These are phyloP conservation scores for Forsythia viridissima DNA, from an alignment of 257 asterid species.

Conservation along the genomic window DNA sequence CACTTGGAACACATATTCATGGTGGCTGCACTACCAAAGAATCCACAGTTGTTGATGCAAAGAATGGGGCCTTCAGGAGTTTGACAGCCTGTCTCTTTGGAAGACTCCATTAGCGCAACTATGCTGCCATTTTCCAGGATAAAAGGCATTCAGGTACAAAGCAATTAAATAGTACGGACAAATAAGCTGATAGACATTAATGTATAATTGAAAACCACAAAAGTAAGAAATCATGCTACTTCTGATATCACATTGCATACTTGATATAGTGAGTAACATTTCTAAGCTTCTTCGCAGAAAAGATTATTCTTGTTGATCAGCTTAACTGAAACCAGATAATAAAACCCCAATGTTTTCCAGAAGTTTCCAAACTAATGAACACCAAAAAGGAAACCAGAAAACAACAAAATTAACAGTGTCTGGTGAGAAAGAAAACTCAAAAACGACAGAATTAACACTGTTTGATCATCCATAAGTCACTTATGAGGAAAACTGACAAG, in stretches of 20 bases:
- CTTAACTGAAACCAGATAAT: too few relatives aligned
- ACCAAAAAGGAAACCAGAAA: too few relatives aligned
- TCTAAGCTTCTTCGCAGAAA: neutral
- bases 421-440: neutral
- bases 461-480: neutral
- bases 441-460: neutral
- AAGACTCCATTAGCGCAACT: constrained; percentile 45
- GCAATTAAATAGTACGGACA: neutral
- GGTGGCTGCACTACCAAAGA: constrained; percentile 62
- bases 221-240: neutral
- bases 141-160: neutral
- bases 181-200: neutral
- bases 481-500: neutral
- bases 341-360: too few relatives aligned
- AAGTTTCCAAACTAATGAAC: too few relatives aligned
- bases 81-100: constrained; percentile 61
- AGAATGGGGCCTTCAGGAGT: constrained; percentile 62
- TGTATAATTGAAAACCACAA: neutral
- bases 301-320: neutral
- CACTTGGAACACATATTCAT: constrained; percentile 70
- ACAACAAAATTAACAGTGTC: too few relatives aligned
- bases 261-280: neutral
- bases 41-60: constrained; percentile 66
- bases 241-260: neutral
- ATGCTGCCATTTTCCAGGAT: constrained; percentile 20